Percentiles rank a stretch among this genome's conserved stretches.
These are phyloP conservation scores for Wickerhamiella infanticola DNA, from an alignment of 1,139 yeast genomes.

Conservation along the genomic window DNA sequence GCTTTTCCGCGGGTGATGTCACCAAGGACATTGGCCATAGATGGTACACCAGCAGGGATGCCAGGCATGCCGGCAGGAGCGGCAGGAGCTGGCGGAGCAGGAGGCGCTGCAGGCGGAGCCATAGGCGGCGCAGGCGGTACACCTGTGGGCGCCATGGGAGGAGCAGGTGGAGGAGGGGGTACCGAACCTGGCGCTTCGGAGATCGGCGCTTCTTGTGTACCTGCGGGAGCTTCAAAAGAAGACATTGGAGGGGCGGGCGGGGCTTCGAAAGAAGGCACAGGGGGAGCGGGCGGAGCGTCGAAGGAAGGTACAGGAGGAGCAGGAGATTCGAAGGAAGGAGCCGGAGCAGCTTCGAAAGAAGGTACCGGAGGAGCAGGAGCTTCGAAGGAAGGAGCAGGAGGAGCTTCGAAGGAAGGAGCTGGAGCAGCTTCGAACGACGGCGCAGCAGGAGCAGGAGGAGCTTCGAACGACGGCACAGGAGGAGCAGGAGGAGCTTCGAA, in stretches of 20 bases:
- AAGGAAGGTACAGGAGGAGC: background rate
- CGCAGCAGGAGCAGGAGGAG: slow-evolving; percentile 1
- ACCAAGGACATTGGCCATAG: slow-evolving; percentile 36
- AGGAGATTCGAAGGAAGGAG: background rate
- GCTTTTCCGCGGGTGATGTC: slow-evolving; percentile 41
- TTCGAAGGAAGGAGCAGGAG: slow-evolving; percentile 6
- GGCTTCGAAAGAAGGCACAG: background rate
- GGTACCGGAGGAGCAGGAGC: background rate
- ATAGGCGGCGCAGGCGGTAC: slow-evolving; percentile 12
- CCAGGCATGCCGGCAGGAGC: slow-evolving; percentile 11
- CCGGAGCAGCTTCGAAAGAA: slow-evolving; percentile 2
- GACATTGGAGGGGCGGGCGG: slow-evolving; percentile 4
- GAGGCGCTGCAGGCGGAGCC: slow-evolving; percentile 14
- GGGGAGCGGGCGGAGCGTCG: background rate
- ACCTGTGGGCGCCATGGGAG: slow-evolving; percentile 11
- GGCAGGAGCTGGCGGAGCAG: slow-evolving; percentile 13
- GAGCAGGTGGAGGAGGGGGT: slow-evolving; percentile 14
- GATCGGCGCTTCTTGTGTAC: slow-evolving; percentile 3
- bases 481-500: slow-evolving; percentile 12
- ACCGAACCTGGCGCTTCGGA: slow-evolving; percentile 8
- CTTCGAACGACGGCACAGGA: background rate
- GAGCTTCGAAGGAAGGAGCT: slow-evolving; percentile 3
- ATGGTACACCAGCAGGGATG: slow-evolving; percentile 24
- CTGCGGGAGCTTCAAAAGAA: slow-evolving; percentile 11
- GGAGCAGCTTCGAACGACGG: background rate